Base-by-base conservation (phyloP, 2,329 filamentous ascomycete species). In the Metarhizium robertsii region DNA sequence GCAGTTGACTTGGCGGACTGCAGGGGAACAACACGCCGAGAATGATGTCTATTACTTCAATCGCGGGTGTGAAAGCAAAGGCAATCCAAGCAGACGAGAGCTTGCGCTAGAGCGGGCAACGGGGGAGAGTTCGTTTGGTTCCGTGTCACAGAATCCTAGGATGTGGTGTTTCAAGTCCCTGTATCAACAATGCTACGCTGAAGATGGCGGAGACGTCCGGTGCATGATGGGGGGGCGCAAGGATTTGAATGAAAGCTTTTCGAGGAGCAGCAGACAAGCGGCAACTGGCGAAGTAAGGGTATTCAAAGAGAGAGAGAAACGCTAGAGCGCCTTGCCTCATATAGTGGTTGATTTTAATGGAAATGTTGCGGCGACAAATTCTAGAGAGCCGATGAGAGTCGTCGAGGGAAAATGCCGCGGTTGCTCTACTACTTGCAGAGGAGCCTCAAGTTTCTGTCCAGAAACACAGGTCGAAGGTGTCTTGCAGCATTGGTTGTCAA, bases 121-220 rank as follows among this genome's bases (percentile, higher is more conserved):
- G 32, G 45, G 52, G 40, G 29, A 36, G 50, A 56, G 25, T 46
- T 48, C 43, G 52, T 47, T 52, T 36, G 48, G 46, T 51, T 50
- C 53, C 36, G 57, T 52, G 45, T 38, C 38, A 54, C 34, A 18
- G 48, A 45, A 34, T 16, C 25, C 55, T 46, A 49, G 59, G 53
- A 47, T 56, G 25, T 46, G 46, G 45, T 53, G 59, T 62, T 61
- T 60, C 58, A 59, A 58, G 60, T 57, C 54, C 50, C 55, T 54
- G 55, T 57, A 53, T 55, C 53, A 49, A 54, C 42, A 56, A 57
- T 59, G 57, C 59, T 58, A 34, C 50, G 51, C 18, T 49, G 42
- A 56, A 48, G 43, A 55, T 49, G 57, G 54, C 54, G 53, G 57
- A 55, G 55, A 57, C 53, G 38, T 53, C 54, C 49, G 32, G 52